These are phyloP conservation scores for Selenicereus undatus DNA, from an alignment of 148 eudicot genomes.

Conservation along the genomic window DNA sequence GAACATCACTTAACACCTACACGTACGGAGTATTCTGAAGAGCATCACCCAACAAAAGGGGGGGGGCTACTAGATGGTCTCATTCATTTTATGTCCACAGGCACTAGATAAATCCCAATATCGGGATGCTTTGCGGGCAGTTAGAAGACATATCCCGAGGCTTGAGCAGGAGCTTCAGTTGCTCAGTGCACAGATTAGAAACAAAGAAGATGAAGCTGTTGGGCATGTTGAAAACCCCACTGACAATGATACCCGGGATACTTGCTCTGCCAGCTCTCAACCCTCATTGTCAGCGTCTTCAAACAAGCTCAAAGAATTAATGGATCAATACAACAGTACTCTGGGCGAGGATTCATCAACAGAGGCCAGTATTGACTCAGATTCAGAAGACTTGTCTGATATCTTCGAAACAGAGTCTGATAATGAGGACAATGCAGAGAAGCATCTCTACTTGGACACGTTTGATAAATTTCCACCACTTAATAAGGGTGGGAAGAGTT, in stretches of 20 bases:
- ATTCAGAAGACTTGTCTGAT: conserved; percentile 79
- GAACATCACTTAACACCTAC: background rate
- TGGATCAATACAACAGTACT: conserved; percentile 40
- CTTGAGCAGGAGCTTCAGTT: conserved; percentile 80
- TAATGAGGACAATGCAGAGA: conserved; percentile 36
- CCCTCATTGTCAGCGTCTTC: conserved; percentile 35
- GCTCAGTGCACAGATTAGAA: conserved; percentile 48
- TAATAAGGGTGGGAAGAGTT: conserved; percentile 31
- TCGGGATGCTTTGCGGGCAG: conserved; percentile 72
- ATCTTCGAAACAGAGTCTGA: conserved; percentile 88
- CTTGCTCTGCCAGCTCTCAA: conserved; percentile 20
- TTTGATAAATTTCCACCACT: conserved; percentile 73
- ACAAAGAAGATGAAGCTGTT: conserved; percentile 34
- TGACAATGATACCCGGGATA: conserved; percentile 13
- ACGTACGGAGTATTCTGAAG: too few relatives aligned
- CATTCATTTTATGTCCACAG: conserved; percentile 29
- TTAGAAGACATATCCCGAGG: conserved; percentile 74
- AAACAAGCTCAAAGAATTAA: conserved; percentile 46
- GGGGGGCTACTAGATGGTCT: background rate
- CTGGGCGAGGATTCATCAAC: conserved; percentile 28
- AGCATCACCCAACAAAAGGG: background rate
- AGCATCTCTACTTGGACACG: conserved; percentile 57
- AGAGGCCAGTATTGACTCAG: conserved; percentile 47
- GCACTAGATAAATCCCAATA: conserved; percentile 89
- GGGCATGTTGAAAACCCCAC: conserved; percentile 27